phyloP scores from a whole-genome alignment of 2,329 filamentous ascomycete species.

The Fusarium kyushuense region DNA sequence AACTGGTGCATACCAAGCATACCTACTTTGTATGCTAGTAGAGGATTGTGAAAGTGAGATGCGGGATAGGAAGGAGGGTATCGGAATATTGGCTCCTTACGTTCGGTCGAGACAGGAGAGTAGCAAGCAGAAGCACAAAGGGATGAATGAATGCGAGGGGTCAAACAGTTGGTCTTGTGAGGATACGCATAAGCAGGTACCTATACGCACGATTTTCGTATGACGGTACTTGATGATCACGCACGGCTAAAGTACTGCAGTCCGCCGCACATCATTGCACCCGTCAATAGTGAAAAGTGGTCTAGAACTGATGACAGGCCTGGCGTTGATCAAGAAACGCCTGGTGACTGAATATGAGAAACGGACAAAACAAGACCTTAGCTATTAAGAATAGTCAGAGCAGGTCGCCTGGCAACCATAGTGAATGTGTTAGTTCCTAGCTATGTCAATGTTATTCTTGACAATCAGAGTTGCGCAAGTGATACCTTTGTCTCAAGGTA shows the following conservation, averaged over 20 bases:
- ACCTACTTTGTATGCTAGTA: conserved; percentile 8
- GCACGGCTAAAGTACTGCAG: conserved; percentile 50
- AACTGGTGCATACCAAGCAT: conserved; percentile 9
- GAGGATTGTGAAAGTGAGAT: not conserved
- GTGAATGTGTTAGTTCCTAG: conserved; percentile 24
- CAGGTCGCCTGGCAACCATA: conserved; percentile 13
- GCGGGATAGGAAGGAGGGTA: conserved; percentile 15
- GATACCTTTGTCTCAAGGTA: conserved; percentile 46
- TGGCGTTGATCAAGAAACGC: conserved; percentile 28
- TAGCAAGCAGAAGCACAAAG: conserved; percentile 24
- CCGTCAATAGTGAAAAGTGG: conserved; percentile 38
- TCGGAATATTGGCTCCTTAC: conserved; percentile 25
- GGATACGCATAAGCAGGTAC: conserved; percentile 49
- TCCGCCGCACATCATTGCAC: conserved; percentile 41
- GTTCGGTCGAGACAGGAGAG: conserved; percentile 6
- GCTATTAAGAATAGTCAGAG: conserved; percentile 1
- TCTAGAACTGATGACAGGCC: conserved; percentile 43
- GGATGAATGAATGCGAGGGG: conserved; percentile 27
- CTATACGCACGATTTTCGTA: conserved; percentile 52
- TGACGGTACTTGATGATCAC: conserved; percentile 54
- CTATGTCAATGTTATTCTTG: conserved; percentile 23
- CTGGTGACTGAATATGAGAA: conserved; percentile 2
- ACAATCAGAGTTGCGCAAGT: conserved; percentile 37
- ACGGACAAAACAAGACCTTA: conserved; percentile 1
- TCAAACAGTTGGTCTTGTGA: conserved; percentile 16